A percentile compares a stretch with the other conserved stretches of the same genome.
phyloP scores from a whole-genome alignment of 2,329 filamentous ascomycete genomes.

The Pseudogymnoascus sp. region DNA sequence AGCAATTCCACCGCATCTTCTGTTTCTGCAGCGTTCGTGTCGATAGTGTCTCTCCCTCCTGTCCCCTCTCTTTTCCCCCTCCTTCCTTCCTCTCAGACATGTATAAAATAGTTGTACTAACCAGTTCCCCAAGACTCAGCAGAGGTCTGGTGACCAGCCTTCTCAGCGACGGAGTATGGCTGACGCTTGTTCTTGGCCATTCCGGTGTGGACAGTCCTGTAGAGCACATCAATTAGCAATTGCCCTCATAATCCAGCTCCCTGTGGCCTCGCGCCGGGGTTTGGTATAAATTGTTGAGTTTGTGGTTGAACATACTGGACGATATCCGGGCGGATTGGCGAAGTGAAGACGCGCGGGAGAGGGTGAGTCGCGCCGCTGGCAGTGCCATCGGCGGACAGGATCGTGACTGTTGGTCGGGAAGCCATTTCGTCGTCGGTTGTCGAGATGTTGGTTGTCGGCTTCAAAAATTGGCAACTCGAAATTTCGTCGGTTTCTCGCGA shows the following conservation, averaged over 20 bases:
- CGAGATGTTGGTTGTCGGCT: constrained; percentile 18
- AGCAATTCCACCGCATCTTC: not conserved
- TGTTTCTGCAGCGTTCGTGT: not conserved
- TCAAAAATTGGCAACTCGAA: constrained; percentile 8
- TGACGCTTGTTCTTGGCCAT: constrained; percentile 99
- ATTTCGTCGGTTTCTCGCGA: constrained; percentile 8
- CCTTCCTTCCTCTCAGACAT: constrained; percentile 10
- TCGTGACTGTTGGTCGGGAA: constrained; percentile 93
- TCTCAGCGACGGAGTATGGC: constrained; percentile 99
- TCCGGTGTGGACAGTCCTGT: constrained; percentile 78
- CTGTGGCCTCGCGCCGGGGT: not conserved
- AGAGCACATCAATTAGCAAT: constrained; percentile 12
- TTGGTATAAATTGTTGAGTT: not conserved
- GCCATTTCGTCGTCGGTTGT: constrained; percentile 51
- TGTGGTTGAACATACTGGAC: constrained; percentile 63
- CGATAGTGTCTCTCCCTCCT: not conserved
- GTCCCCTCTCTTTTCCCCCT: not conserved
- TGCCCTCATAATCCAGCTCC: not conserved
- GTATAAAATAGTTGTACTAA: constrained; percentile 44
- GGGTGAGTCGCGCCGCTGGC: constrained; percentile 81
- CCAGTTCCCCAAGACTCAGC: constrained; percentile 99
- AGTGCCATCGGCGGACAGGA: constrained; percentile 93
- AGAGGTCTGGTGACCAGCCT: constrained; percentile 99
- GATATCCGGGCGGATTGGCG: constrained; percentile 97
- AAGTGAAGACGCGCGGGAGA: constrained; percentile 92